Conservation (phyloP, 2,329 filamentous ascomycete species). For the Penicillium sp. region DNA sequence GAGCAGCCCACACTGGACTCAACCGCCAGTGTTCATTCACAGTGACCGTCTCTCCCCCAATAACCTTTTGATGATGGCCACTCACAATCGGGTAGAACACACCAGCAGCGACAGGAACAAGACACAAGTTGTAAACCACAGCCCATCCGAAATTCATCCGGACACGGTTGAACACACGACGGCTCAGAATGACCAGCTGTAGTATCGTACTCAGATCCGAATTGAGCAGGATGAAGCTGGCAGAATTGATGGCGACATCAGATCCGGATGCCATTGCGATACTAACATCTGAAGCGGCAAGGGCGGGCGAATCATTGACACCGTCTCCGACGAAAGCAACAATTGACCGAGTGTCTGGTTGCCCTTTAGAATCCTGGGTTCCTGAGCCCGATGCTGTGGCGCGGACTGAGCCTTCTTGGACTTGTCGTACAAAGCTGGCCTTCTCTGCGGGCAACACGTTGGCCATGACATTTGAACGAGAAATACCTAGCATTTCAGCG, state of each 20-base stretch:
- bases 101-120: slow-evolving; percentile 79
- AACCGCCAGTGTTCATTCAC: slow-evolving; percentile 47
- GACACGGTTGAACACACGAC: slow-evolving; percentile 73
- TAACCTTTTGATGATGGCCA: slow-evolving; percentile 37
- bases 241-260: slow-evolving; percentile 79
- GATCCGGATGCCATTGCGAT: slow-evolving; percentile 80
- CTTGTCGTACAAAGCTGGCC: slow-evolving; percentile 44
- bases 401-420: slow-evolving; percentile 32
- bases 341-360: slow-evolving; percentile 48
- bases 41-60: slow-evolving; percentile 35
- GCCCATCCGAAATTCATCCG: slow-evolving; percentile 88
- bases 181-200: slow-evolving; percentile 70
- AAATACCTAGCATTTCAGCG: slow-evolving; percentile 73
- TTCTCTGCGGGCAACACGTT: slow-evolving; percentile 86
- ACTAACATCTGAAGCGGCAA: slow-evolving; percentile 77
- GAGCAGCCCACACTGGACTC: slow-evolving; percentile 70
- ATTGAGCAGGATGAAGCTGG: slow-evolving; percentile 77
- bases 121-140: slow-evolving; percentile 74
- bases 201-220: slow-evolving; percentile 70
- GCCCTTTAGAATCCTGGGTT: slow-evolving; percentile 13
- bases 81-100: slow-evolving; percentile 66
- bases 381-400: not conserved
- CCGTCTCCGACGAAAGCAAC: slow-evolving; percentile 87
- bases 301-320: slow-evolving; percentile 81
- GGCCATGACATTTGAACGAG: slow-evolving; percentile 72